A percentile compares a stretch with the other conserved stretches of the same genome.
Evolutionary conservation across 495 filamentous ascomycete species (phyloP).

Genomic region (Penicillium riverlandense): DNA sequence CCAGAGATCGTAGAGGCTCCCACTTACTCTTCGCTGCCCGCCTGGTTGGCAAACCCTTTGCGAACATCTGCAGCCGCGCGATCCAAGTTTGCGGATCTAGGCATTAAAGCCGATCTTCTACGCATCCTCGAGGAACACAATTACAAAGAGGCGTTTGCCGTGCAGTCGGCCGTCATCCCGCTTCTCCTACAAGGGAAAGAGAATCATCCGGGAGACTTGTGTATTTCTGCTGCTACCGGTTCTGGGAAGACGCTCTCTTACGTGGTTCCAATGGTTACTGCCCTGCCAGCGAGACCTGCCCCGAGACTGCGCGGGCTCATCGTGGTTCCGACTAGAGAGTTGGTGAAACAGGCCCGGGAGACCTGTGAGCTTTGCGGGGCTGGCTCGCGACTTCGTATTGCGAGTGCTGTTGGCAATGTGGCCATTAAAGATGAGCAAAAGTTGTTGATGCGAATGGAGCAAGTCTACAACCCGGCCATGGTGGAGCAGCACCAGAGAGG

Average conservation of each 20-base stretch:
- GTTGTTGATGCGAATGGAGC: slow-evolving; percentile 53
- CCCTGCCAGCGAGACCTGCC: slow-evolving; percentile 50
- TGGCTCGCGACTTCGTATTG: slow-evolving; percentile 63
- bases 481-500: slow-evolving; percentile 35
- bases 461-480: slow-evolving; percentile 51
- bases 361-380: slow-evolving; percentile 61
- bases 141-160: slow-evolving; percentile 71
- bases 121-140: slow-evolving; percentile 57
- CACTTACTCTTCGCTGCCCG: slow-evolving; percentile 39
- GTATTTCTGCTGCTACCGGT: slow-evolving; percentile 83
- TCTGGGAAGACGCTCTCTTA: slow-evolving; percentile 94
- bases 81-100: slow-evolving; percentile 55
- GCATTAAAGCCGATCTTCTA: slow-evolving; percentile 46
- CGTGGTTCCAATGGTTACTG: slow-evolving; percentile 73
- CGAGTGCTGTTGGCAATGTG: slow-evolving; percentile 72
- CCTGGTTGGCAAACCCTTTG: slow-evolving; percentile 71
- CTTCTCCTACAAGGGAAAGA: slow-evolving; percentile 57
- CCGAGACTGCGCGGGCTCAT: slow-evolving; percentile 68
- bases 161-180: slow-evolving; percentile 76
- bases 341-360: slow-evolving; percentile 74
- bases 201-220: slow-evolving; percentile 62
- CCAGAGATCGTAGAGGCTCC: slow-evolving; percentile 42
- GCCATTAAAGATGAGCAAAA: slow-evolving; percentile 69
- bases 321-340: slow-evolving; percentile 82
- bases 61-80: slow-evolving; percentile 50